Evolutionary conservation across 1,284 basidiomycete species (phyloP).

Genomic region (Wallemia hederae): DNA sequence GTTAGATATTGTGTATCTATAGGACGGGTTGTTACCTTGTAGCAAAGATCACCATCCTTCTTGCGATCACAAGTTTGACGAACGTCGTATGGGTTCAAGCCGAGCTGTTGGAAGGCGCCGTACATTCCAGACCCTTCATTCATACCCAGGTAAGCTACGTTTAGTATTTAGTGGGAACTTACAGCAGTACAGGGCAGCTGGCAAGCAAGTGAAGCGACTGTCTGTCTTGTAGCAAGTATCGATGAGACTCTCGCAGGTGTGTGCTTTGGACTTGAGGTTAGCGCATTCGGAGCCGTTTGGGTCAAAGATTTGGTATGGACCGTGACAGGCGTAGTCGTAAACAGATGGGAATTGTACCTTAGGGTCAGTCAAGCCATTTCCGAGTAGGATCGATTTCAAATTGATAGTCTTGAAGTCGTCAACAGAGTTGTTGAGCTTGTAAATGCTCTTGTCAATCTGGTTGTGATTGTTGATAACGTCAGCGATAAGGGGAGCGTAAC

Average conservation of each 20-base stretch:
- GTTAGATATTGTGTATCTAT: neutral
- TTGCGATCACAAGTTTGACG: conserved; percentile 39
- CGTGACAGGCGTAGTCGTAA: conserved; percentile 51
- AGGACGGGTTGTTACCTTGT: conserved; percentile 7
- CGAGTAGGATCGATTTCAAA: conserved; percentile 45
- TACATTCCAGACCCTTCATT: conserved; percentile 12
- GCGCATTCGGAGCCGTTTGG: conserved; percentile 36
- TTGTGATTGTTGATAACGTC: conserved; percentile 46
- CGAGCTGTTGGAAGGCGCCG: conserved; percentile 10
- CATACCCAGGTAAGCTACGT: neutral
- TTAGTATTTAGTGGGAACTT: conserved; percentile 2
- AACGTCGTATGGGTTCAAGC: conserved; percentile 41
- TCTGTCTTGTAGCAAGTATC: conserved; percentile 20
- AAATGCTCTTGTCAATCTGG: conserved; percentile 14
- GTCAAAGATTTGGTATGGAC: conserved; percentile 36
- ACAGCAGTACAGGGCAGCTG: conserved; percentile 17
- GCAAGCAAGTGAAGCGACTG: conserved; percentile 25
- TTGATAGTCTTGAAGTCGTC: conserved; percentile 29
- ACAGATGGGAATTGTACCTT: conserved; percentile 40
- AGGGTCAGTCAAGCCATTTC: conserved; percentile 53
- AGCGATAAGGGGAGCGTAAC: conserved; percentile 47
- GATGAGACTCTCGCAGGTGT: conserved; percentile 37
- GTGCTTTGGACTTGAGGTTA: conserved; percentile 31
- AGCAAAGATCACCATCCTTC: conserved; percentile 27
- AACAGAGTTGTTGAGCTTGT: neutral